Base-by-base conservation (phyloP, 257 asterid species). In the Fraxinus americana region DNA sequence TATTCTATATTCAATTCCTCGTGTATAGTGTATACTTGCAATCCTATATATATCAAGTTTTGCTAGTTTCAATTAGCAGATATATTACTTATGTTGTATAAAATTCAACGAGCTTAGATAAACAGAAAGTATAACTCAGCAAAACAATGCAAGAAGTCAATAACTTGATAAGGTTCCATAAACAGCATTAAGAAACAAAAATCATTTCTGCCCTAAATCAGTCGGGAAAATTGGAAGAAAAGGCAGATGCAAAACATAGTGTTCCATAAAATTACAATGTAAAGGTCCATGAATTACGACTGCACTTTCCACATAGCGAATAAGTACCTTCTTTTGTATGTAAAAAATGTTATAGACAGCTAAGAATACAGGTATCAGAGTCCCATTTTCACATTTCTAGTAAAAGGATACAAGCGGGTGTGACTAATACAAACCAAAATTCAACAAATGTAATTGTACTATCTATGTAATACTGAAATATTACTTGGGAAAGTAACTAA, bases 401-500 rank as follows among this genome's bases (percentile, higher is more conserved):
- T 16, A 17, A 19, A 52, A 52, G 61, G 21, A 52, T 17, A 52
- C 23, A 52, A 52, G 61, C 8, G 2, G 8, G 1, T 4, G 23
- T 52, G 61, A 52, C 61, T 52, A 4, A 1, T 52, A 11, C 50
- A 12, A 11, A 43, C 48, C 14, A 41, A 41, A 41, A 10, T 11
- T 41, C 16, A 41, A 11, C 50, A 43, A 43, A 10, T 9, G 48
- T 41, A 41, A 43, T 43, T 3, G 50, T 12, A 43, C 39, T 43
- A 72, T 21, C 68, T 35, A 78, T 35, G 8, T 25, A 54, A 48
- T 73, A 14, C 8, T 71, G 61, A 36, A 36, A 41, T 48, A 70
- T 35, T 23, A 82, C 63, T 30, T 17, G 54, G 77, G 50, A 14
- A 74, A 38, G 12, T 38, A 80, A 59, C 70, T n/a, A 76, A 78